Conservation (phyloP, 108 stramenopile genomes). For the Pseudonitzschia multiseries region DNA sequence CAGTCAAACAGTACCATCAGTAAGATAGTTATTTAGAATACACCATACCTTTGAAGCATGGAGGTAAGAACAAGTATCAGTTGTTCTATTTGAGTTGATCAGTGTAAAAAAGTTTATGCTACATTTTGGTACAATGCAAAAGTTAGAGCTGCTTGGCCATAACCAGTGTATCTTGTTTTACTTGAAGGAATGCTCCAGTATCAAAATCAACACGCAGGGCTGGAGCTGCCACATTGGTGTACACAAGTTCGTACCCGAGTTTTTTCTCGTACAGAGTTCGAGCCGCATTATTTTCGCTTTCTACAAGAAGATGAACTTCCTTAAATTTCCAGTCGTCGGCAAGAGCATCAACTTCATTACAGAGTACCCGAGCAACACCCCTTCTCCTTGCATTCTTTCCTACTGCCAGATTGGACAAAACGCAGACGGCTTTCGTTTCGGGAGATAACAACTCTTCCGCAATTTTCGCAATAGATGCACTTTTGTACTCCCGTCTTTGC, state of each 20-base stretch:
- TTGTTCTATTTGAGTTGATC: no score
- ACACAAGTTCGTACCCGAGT: conserved; percentile 45
- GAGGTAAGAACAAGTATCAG: no score
- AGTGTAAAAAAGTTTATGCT: background rate
- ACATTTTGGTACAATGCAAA: no score
- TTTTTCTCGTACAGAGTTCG: conserved; percentile 52
- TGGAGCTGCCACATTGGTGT: conserved; percentile 20
- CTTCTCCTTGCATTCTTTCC: conserved; percentile 49
- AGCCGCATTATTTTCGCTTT: conserved; percentile 58
- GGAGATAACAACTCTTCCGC: conserved; percentile 49
- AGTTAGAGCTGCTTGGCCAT: conserved; percentile 43
- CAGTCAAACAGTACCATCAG: no score
- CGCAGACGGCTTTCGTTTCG: conserved; percentile 47
- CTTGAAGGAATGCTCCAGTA: conserved; percentile 52
- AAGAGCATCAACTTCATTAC: conserved; percentile 52
- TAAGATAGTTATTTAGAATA: no score
- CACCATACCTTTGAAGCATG: no score
- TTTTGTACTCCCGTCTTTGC: conserved; percentile 63
- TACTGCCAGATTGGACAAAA: conserved; percentile 63
- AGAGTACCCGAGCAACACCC: conserved; percentile 53
- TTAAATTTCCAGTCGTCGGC: conserved; percentile 51
- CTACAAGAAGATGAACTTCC: conserved; percentile 56
- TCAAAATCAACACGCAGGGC: conserved; percentile 55
- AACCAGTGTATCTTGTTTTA: conserved; percentile 47
- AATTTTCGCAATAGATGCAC: conserved; percentile 44